Conservation (phyloP, 2,329 filamentous ascomycete species). For the Colletotrichum tabaci region DNA sequence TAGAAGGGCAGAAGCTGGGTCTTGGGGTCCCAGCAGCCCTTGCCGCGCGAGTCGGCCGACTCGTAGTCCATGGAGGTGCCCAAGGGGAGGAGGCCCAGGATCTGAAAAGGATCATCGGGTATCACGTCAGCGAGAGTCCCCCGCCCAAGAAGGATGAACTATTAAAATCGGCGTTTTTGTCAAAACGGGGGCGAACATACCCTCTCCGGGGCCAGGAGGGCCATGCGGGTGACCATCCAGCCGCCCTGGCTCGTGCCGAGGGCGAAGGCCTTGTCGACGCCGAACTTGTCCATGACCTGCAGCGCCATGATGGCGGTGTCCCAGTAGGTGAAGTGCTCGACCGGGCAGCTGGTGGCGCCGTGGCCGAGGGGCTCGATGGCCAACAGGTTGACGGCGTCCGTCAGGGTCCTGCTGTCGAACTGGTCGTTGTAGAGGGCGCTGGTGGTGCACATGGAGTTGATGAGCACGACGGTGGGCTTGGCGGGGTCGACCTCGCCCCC, state of each 20-base stretch:
- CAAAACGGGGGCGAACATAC: slow-evolving; percentile 48
- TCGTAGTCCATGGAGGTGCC: slow-evolving; percentile 70
- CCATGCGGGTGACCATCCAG: slow-evolving; percentile 66
- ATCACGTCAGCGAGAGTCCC: neutral
- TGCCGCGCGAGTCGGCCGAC: slow-evolving; percentile 59
- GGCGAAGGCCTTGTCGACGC: slow-evolving; percentile 63
- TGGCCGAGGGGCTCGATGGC: slow-evolving; percentile 69
- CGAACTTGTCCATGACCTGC: slow-evolving; percentile 68
- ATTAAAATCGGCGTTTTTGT: neutral
- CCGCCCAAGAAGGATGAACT: neutral
- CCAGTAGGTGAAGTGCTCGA: slow-evolving; percentile 70
- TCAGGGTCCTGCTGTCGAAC: slow-evolving; percentile 58
- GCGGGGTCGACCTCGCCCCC: slow-evolving; percentile 60
- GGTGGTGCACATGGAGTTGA: slow-evolving; percentile 68
- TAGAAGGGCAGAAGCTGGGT: slow-evolving; percentile 59
- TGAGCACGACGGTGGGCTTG: slow-evolving; percentile 66
- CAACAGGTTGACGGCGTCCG: slow-evolving; percentile 61
- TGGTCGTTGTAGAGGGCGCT: slow-evolving; percentile 62
- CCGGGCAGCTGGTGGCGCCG: slow-evolving; percentile 59
- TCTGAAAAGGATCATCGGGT: slow-evolving; percentile 48
- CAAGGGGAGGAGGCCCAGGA: slow-evolving; percentile 63
- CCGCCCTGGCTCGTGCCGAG: slow-evolving; percentile 68
- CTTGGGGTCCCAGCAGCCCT: slow-evolving; percentile 66
- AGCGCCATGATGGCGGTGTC: slow-evolving; percentile 68
- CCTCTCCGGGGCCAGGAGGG: slow-evolving; percentile 63